Evolutionary conservation across 257 asterid genomes (phyloP).

Genomic region (Paulownia fortunei): DNA sequence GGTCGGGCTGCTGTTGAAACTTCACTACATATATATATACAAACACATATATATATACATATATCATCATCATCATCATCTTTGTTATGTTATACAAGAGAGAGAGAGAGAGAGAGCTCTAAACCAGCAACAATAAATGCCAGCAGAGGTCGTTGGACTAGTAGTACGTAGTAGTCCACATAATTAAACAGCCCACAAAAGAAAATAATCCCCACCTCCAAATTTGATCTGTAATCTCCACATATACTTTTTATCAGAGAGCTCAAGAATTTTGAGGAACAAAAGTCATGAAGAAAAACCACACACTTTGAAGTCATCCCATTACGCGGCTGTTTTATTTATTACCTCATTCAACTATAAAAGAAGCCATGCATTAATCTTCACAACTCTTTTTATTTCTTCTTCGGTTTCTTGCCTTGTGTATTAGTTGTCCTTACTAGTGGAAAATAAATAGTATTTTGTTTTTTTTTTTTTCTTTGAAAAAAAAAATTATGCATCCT

Average conservation of each 20-base stretch:
- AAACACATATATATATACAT: neutral
- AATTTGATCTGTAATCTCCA: slow-evolving; percentile 34
- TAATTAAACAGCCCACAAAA: slow-evolving; percentile 30
- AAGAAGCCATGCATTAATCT: neutral
- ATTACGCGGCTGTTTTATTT: slow-evolving; percentile 3
- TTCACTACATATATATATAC: slow-evolving; percentile 3
- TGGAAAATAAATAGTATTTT: neutral
- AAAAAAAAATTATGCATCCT: slow-evolving; percentile 11
- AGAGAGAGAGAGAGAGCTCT: neutral
- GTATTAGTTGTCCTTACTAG: neutral
- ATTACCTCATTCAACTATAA: neutral
- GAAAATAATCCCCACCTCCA: slow-evolving; percentile 32
- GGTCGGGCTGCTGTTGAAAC: slow-evolving; percentile 35
- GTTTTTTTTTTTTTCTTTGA: neutral
- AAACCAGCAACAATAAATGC: slow-evolving; percentile 43
- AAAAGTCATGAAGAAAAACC: neutral
- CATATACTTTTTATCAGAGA: neutral
- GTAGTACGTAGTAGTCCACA: neutral
- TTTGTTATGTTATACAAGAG: no score
- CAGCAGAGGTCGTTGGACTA: slow-evolving; percentile 48
- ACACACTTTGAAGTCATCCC: slow-evolving; percentile 9
- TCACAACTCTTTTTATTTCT: neutral
- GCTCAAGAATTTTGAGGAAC: neutral
- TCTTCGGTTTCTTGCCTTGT: neutral
- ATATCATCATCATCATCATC: neutral